phyloP scores from a whole-genome alignment of 2,329 filamentous ascomycete genomes.

The Ceratocystis eucalypticola region DNA sequence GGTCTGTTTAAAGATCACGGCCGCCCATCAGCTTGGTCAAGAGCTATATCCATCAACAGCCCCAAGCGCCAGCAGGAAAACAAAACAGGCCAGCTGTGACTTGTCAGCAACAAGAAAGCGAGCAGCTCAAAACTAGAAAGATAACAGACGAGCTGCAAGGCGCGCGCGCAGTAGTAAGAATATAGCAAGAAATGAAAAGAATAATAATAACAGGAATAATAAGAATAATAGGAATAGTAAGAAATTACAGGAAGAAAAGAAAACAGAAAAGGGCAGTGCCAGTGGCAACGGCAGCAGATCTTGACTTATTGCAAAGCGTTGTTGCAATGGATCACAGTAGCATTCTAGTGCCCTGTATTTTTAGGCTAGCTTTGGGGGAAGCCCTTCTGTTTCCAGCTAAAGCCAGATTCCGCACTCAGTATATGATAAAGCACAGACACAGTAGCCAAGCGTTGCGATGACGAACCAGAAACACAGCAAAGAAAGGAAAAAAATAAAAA shows the following conservation, averaged over 20 bases:
- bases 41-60: slow-evolving; percentile 1
- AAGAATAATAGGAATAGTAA: not conserved
- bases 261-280: not conserved
- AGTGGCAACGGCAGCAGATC: not conserved
- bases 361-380: not conserved
- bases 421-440: not conserved
- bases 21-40: not conserved
- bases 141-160: not conserved
- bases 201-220: not conserved
- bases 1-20: not conserved
- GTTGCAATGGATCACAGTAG: not conserved
- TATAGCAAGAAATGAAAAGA: slow-evolving; percentile 3
- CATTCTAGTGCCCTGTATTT: slow-evolving; percentile 7
- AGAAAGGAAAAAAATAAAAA: not conserved
- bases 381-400: slow-evolving; percentile 4
- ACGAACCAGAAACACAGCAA: not conserved
- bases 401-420: not conserved
- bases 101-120: not conserved
- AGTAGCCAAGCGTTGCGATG: not conserved
- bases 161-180: not conserved
- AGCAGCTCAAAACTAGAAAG: not conserved
- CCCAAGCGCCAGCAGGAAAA: not conserved
- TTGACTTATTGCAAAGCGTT: not conserved
- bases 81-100: not conserved
- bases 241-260: not conserved